Base-by-base conservation (phyloP, 106 monocot genomes). In the Platanthera guangdongensis region DNA sequence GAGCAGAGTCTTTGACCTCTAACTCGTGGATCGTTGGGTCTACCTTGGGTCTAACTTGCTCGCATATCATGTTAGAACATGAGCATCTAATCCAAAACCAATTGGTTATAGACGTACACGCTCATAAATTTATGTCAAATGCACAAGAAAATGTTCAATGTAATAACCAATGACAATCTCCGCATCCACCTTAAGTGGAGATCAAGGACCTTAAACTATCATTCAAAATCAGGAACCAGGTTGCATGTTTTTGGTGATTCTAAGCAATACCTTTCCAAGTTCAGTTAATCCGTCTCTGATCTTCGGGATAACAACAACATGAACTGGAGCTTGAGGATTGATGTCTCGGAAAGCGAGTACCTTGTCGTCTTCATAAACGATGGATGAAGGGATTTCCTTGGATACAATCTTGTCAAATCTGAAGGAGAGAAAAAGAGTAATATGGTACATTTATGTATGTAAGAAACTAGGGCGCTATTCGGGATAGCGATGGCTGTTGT, bases 401-500 rank as follows among this genome's bases (percentile, higher is more conserved):
- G 93, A 74, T 72, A 97, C 88, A 32, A 97, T 97, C 79, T 97
- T 97, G 83, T 97, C 93, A 85, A 91, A 97, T 86, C 96, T 93
- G 75, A 65, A 65, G 65, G 32, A 2, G 65, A 32, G 30, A 25
- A 25, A 65, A n/a, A 7, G 30, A 3, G 25, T 30, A 65, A 65
- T 6, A 60, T 6, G 21, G 7, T 55, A 5, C 55, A 55, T 30
- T 65, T 32, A 32, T 11, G 12, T 10, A 32, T 65, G 32, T 3
- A 65, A 25, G 32, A 65, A 11, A 21, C 9, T 60, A 60, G 59
- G 57, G 9, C 73, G 77, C 15, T 52, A 68, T 7, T 64, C 71
- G 69, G 6, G 8, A 19, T 15, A 68, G n/a, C 71, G 32, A 13
- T 47, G 4, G 19, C 71, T 63, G 13, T 11, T 39, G 39, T 39